These are phyloP conservation scores for Gliomastix tumulicola DNA, from an alignment of 2,329 filamentous ascomycete species.

Conservation along the genomic window DNA sequence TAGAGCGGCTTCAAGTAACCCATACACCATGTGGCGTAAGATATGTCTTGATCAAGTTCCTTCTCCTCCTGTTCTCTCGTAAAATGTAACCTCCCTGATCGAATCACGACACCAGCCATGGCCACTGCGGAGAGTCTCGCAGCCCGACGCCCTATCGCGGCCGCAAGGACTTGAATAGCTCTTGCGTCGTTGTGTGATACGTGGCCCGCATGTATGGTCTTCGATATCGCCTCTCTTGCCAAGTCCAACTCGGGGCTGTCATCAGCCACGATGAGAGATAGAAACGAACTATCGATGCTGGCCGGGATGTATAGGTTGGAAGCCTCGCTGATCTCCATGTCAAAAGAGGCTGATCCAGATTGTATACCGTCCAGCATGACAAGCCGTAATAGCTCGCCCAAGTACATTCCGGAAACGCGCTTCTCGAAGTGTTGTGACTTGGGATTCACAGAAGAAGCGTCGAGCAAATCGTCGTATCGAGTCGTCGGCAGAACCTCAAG, in stretches of 20 bases:
- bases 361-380: constrained; percentile 65
- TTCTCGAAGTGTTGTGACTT: constrained; percentile 99
- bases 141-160: constrained; percentile 80
- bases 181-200: constrained; percentile 77
- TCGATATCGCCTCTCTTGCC: constrained; percentile 72
- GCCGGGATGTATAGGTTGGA: constrained; percentile 71
- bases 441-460: constrained; percentile 77
- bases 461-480: constrained; percentile 71
- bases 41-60: too few relatives aligned
- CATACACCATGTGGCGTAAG: too few relatives aligned
- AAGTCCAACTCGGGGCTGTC: constrained; percentile 63
- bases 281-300: constrained; percentile 85
- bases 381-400: constrained; percentile 85
- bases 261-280: constrained; percentile 82
- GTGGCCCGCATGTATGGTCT: constrained; percentile 67
- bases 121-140: constrained; percentile 87
- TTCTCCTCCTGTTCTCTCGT: constrained; percentile 57
- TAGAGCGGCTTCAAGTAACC: too few relatives aligned
- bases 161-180: constrained; percentile 76
- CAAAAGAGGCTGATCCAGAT: constrained; percentile 64
- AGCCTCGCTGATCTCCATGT: constrained; percentile 58
- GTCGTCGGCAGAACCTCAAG: constrained; percentile 84
- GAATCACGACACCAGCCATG: constrained; percentile 75
- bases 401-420: constrained; percentile 94
- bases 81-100: constrained; percentile 64